Conservation (phyloP, 345 rosid species). For the Isatis tinctoria region DNA sequence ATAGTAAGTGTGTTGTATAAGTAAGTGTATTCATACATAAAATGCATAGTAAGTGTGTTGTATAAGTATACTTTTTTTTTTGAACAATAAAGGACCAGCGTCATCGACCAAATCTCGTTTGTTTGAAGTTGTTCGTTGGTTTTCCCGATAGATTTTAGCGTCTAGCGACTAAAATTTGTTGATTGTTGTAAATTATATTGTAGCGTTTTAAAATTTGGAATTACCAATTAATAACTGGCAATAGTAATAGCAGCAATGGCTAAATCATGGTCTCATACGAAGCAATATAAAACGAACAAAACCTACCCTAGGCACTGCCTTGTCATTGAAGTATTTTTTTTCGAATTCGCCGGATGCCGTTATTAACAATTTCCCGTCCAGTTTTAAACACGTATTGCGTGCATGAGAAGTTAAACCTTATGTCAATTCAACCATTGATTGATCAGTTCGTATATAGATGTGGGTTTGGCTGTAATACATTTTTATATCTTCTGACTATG, state of each 20-base stretch:
- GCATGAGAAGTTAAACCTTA: neutral
- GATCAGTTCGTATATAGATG: neutral
- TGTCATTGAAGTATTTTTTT: neutral
- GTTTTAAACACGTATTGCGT: neutral
- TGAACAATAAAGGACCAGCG: neutral
- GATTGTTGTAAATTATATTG: no score
- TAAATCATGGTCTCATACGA: neutral
- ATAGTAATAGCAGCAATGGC: neutral
- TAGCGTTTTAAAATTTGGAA: neutral
- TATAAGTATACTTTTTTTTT: no score
- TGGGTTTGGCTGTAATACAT: neutral
- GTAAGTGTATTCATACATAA: no score
- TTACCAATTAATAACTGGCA: neutral
- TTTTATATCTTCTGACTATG: neutral
- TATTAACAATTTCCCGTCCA: no score
- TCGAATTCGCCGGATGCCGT: neutral
- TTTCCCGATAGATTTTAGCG: neutral
- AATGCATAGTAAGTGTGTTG: neutral
- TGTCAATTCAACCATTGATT: neutral
- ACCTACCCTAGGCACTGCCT: neutral
- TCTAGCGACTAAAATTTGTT: neutral
- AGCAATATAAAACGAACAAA: neutral
- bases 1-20: neutral
- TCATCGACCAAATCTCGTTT: neutral
- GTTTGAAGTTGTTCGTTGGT: neutral